Base-by-base conservation (phyloP, 352 stramenopile genomes). In the Pythium oligandrum region DNA sequence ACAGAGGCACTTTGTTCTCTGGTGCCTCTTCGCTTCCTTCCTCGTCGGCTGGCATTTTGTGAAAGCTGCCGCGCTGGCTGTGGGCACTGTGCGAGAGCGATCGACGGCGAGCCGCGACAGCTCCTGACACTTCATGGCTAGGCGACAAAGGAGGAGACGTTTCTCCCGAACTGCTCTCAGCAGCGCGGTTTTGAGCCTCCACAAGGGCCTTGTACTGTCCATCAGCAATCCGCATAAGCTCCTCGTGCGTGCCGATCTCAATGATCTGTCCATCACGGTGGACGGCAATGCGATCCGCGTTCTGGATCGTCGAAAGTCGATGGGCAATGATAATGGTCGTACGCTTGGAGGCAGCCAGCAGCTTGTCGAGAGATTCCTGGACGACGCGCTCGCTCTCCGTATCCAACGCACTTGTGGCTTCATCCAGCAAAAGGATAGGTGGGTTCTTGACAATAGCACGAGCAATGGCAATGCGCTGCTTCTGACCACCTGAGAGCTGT, bases 281-380 rank as follows among this genome's bases (percentile, higher is more conserved):
- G 9, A 99, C 95, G 31, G 93, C 81, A 53, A 99, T 98, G 36
- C 83, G 73, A 61, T 98, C 86, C 47, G 90, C 95, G 65, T 96
- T 83, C 53, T 91, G 84, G 53, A 98, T 86, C 6, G 91, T 98
- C 45, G 78, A 93, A 31, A 98, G 62, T 10, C 92, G 78, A 65
- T 98, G 93, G 0, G 94, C 94, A 48, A 97, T 90, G 33, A 97
- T 88, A 43, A 98, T 72, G 12, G 83, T 96, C 6, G 91, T 98
- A 7, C 74, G 73, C 12, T 77, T 61, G 0, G 40, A 65, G 17
- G 53, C 64, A 4, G 61, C 56, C 40, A 82, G 39, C 17, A 85
- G 48, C 34, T 38, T 44, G 60, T 95, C 82, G 9, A 95, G 63
- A 46, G 85, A 87, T 3, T 66, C 49, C 47, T 96, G 88, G 1